A percentile compares a stretch with the other conserved stretches of the same genome.
phyloP scores from a whole-genome alignment of 441 rosid genomes.

The Euphorbia corollata region DNA sequence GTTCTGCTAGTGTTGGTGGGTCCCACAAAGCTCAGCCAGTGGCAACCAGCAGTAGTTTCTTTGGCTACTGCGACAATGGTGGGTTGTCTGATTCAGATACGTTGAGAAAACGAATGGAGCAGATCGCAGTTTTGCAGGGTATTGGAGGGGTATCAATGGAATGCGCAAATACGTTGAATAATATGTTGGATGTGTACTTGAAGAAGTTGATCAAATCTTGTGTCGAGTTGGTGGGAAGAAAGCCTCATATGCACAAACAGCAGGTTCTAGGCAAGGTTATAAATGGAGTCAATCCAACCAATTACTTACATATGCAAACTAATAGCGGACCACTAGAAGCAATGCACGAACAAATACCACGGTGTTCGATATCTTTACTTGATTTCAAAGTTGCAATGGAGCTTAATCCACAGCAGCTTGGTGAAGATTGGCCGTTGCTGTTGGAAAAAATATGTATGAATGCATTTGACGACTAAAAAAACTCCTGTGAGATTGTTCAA shows the following conservation, averaged over 20 bases:
- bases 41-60: slow-evolving; percentile 28
- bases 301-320: slow-evolving; percentile 45
- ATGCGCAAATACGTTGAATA: slow-evolving; percentile 61
- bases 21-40: slow-evolving; percentile 41
- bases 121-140: slow-evolving; percentile 61
- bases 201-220: slow-evolving; percentile 71
- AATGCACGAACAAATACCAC: slow-evolving; percentile 39
- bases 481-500: slow-evolving; percentile 24
- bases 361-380: slow-evolving; percentile 47
- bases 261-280: slow-evolving; percentile 44
- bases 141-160: slow-evolving; percentile 71
- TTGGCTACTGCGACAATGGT: slow-evolving; percentile 51
- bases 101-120: slow-evolving; percentile 71
- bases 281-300: slow-evolving; percentile 53
- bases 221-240: slow-evolving; percentile 50
- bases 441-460: slow-evolving; percentile 63
- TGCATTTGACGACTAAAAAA: slow-evolving; percentile 48
- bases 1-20: slow-evolving; percentile 62
- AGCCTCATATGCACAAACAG: slow-evolving; percentile 39
- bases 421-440: slow-evolving; percentile 85
- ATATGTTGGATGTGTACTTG: slow-evolving; percentile 63
- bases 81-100: slow-evolving; percentile 55
- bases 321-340: slow-evolving; percentile 33
- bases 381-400: slow-evolving; percentile 93
- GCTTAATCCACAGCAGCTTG: slow-evolving; percentile 77